These are phyloP conservation scores for Fusarium veterinarium DNA, from an alignment of 2,329 filamentous ascomycete genomes.

Conservation along the genomic window DNA sequence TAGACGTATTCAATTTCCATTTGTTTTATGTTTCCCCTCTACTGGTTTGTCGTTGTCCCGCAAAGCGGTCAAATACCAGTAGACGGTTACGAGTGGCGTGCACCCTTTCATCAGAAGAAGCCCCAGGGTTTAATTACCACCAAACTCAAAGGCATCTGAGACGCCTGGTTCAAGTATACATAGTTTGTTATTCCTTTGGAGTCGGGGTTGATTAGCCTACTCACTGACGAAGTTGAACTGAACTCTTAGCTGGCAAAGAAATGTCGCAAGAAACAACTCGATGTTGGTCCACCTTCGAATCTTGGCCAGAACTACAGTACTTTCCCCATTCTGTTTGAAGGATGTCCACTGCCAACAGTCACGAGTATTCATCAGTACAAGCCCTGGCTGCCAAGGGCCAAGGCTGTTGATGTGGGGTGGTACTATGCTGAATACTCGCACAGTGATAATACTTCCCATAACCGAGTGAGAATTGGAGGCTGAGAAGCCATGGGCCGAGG, in stretches of 20 bases:
- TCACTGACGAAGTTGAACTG: neutral
- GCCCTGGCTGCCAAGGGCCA: slow-evolving; percentile 27
- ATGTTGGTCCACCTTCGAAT: slow-evolving; percentile 11
- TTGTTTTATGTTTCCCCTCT: neutral
- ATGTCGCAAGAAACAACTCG: slow-evolving; percentile 9
- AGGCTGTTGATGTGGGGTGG: slow-evolving; percentile 41
- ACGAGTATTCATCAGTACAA: slow-evolving; percentile 8
- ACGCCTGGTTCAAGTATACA: neutral
- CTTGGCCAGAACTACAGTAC: slow-evolving; percentile 4
- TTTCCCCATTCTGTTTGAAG: slow-evolving; percentile 11
- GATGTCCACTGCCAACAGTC: slow-evolving; percentile 28
- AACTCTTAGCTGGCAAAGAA: neutral
- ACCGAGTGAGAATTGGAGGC: slow-evolving; percentile 18
- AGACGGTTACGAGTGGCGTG: slow-evolving; percentile 13
- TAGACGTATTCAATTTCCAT: neutral
- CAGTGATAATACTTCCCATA: slow-evolving; percentile 36
- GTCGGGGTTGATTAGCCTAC: neutral
- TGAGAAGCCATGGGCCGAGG: neutral
- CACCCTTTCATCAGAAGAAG: slow-evolving; percentile 3
- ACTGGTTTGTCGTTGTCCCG: neutral
- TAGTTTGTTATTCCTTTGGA: neutral
- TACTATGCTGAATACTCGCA: slow-evolving; percentile 20
- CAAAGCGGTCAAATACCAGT: slow-evolving; percentile 18
- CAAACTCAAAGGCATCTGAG: neutral
- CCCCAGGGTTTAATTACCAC: neutral